phyloP scores from a whole-genome alignment of 139 green algal species.

The Pycnococcus provasolii region DNA sequence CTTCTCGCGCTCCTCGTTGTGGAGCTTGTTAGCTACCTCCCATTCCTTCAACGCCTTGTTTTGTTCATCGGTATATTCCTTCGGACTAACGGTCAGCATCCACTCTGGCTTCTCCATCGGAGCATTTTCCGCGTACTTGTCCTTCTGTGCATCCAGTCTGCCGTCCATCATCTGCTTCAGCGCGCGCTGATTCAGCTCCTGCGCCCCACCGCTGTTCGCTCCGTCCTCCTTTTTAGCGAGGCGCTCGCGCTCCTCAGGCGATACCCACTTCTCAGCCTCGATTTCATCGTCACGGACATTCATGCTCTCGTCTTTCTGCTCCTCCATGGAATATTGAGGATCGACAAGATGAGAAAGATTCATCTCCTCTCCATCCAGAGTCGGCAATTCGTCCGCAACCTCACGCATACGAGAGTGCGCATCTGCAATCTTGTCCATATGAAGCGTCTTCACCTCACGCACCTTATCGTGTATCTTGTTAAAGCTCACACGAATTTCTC shows the following conservation, averaged over 20 bases:
- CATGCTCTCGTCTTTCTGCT: slow-evolving; percentile 2
- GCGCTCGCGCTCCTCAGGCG: not conserved
- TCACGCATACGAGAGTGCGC: slow-evolving; percentile 9
- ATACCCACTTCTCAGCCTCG: slow-evolving; percentile 2
- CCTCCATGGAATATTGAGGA: not conserved
- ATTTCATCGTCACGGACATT: slow-evolving; percentile 18
- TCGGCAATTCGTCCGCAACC: not conserved
- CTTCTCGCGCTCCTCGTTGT: slow-evolving; percentile 21
- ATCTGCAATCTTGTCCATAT: slow-evolving; percentile 22
- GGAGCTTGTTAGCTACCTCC: slow-evolving; percentile 2
- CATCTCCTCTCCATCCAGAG: too few species aligned
- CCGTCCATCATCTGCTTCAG: slow-evolving; percentile 28
- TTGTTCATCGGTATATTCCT: slow-evolving; percentile 4
- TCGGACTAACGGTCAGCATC: not conserved
- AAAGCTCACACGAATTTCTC: slow-evolving; percentile 1
- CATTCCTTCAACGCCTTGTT: slow-evolving; percentile 22
- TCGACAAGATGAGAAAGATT: not conserved
- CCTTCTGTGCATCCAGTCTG: slow-evolving; percentile 7
- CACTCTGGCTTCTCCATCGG: slow-evolving; percentile 19
- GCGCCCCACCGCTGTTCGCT: not conserved
- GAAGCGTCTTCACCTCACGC: slow-evolving; percentile 1
- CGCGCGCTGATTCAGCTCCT: slow-evolving; percentile 15
- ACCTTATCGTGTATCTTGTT: slow-evolving; percentile 5
- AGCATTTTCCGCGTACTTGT: not conserved
- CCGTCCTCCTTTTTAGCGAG: slow-evolving; percentile 5